Percentiles rank a stretch among this genome's conserved stretches.
phyloP scores from a whole-genome alignment of 192 early-diverging fungal species.

The Phlyctochytrium bullatum region DNA sequence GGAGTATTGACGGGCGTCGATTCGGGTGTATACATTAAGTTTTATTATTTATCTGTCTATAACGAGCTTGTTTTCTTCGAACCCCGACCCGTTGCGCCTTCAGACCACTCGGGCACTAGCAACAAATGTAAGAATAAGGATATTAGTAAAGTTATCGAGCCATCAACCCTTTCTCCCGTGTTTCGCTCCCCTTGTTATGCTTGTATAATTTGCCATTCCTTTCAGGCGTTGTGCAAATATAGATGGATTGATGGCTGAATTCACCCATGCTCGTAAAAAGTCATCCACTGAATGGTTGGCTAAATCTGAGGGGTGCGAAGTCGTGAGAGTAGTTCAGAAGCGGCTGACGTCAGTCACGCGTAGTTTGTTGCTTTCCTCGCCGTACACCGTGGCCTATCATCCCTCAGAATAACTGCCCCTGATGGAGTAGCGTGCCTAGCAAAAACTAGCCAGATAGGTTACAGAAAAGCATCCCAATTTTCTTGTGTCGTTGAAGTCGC shows the following conservation, averaged over 20 bases:
- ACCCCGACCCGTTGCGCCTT: conserved; percentile 83
- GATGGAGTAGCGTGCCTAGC: no score
- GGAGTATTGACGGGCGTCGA: no score
- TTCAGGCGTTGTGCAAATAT: no score
- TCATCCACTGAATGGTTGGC: conserved; percentile 87
- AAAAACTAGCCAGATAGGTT: no score
- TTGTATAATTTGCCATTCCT: no score
- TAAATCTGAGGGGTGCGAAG: conserved; percentile 92
- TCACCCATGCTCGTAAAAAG: conserved; percentile 91
- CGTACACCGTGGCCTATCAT: conserved; percentile 78
- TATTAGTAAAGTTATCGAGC: conserved; percentile 92
- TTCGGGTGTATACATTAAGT: no score
- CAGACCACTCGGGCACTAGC: conserved; percentile 83
- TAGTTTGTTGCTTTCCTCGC: conserved; percentile 91
- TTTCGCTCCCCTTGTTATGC: background rate
- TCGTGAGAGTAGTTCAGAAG: conserved; percentile 90
- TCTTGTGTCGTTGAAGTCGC: no score
- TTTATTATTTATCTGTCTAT: no score
- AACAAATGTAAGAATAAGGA: conserved; percentile 86
- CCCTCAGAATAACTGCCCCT: conserved; percentile 65
- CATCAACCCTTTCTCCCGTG: background rate
- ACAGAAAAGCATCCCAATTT: no score
- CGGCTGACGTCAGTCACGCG: conserved; percentile 52
- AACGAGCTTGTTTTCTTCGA: conserved; percentile 88
- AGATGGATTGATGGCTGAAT: no score